Conservation (phyloP, 495 filamentous ascomycete genomes). For the Massariosphaeria phaeospora region DNA sequence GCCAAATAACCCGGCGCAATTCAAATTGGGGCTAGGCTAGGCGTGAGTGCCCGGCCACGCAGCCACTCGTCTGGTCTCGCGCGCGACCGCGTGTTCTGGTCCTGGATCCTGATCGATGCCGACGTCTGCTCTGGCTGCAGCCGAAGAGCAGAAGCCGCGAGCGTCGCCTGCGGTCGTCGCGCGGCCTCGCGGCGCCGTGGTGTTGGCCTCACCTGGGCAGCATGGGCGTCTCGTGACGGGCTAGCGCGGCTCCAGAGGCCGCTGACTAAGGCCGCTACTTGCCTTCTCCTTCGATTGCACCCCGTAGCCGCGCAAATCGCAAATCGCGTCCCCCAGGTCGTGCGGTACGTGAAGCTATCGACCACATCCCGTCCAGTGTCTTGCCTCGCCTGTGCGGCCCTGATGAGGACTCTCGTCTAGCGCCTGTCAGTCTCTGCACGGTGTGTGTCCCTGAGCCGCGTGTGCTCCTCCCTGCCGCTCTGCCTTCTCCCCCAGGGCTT, state of each 20-base stretch:
- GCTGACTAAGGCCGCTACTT: background rate
- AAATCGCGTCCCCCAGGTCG: constrained; percentile 3
- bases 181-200: background rate
- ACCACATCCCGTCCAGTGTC: constrained; percentile 6
- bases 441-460: constrained; percentile 7
- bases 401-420: constrained; percentile 11
- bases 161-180: background rate
- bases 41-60: constrained; percentile 24
- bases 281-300: background rate
- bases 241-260: background rate
- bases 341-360: constrained; percentile 16
- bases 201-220: background rate
- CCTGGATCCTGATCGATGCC: constrained; percentile 10
- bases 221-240: background rate
- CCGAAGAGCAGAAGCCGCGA: background rate
- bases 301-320: constrained; percentile 1
- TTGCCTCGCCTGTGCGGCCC: constrained; percentile 4
- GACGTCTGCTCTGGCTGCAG: constrained; percentile 1
- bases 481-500: background rate
- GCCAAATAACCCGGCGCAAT: constrained; percentile 20
- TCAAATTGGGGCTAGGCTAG: constrained; percentile 19
- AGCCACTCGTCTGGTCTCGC: constrained; percentile 23
- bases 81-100: constrained; percentile 16
- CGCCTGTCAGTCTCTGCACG: constrained; percentile 10
- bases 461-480: background rate